Evolutionary conservation across 2,329 filamentous ascomycete species (phyloP).

Genomic region (Venturia carpophila): DNA sequence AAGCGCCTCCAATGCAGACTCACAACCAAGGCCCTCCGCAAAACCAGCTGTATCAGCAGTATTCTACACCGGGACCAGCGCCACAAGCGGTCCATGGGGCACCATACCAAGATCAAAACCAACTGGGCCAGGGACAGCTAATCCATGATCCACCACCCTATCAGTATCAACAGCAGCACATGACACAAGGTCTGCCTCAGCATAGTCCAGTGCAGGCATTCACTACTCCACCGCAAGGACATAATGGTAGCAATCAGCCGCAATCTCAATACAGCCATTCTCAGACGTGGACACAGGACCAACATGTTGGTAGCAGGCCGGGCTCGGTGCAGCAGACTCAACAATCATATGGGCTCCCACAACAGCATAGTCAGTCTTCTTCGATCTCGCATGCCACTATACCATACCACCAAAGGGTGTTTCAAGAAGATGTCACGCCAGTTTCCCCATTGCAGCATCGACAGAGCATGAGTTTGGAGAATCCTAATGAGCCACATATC

Average conservation of each 20-base stretch:
- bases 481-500: not conserved
- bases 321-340: constrained; percentile 8
- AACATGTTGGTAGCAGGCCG: constrained; percentile 10
- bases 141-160: not conserved
- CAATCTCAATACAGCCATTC: constrained; percentile 11
- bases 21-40: not conserved
- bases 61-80: not conserved
- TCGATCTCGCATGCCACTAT: not conserved
- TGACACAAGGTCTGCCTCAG: not conserved
- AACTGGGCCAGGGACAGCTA: not conserved
- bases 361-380: not conserved
- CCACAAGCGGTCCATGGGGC: not conserved
- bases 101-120: not conserved
- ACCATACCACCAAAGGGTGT: not conserved
- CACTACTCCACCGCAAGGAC: not conserved
- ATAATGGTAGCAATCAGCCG: not conserved
- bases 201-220: constrained; percentile 10
- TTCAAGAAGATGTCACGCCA: not conserved
- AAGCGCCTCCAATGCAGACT: constrained; percentile 3
- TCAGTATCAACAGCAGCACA: constrained; percentile 4
- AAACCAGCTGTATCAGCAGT: constrained; percentile 4
- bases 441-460: constrained; percentile 12
- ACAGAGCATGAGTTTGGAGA: constrained; percentile 12
- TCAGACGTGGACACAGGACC: not conserved
- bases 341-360: constrained; percentile 6